Percentiles rank a stretch among this genome's conserved stretches.
Conservation (phyloP, 2,329 filamentous ascomycete species). For the Clonostachys sp. region DNA sequence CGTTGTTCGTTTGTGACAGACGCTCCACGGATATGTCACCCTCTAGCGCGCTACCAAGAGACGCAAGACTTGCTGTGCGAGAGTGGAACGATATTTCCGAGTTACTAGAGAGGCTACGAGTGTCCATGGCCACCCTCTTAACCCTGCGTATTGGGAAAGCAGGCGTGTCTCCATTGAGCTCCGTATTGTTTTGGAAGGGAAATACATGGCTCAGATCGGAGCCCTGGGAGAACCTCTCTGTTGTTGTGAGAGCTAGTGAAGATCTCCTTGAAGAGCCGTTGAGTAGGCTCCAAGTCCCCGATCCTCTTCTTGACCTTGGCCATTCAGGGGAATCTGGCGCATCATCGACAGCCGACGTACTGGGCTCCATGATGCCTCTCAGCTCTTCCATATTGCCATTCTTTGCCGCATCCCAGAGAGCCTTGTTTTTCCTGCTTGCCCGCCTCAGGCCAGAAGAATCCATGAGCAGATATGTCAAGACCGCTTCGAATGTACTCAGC, state of each 20-base stretch:
- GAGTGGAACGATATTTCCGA: slow-evolving; percentile 83
- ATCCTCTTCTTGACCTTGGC: slow-evolving; percentile 34
- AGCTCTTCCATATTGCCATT: slow-evolving; percentile 73
- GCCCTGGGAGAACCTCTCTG: slow-evolving; percentile 49
- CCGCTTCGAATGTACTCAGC: slow-evolving; percentile 91
- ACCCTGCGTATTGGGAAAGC: slow-evolving; percentile 40
- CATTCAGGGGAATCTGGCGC: slow-evolving; percentile 31
- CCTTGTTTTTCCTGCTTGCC: slow-evolving; percentile 80
- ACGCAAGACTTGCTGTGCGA: slow-evolving; percentile 71
- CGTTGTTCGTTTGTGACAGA: slow-evolving; percentile 65
- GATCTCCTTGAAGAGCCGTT: slow-evolving; percentile 38
- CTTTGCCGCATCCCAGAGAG: slow-evolving; percentile 81
- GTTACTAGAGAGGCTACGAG: slow-evolving; percentile 79
- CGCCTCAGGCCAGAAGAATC: slow-evolving; percentile 79
- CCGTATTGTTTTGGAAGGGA: slow-evolving; percentile 65
- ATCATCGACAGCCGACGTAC: slow-evolving; percentile 41
- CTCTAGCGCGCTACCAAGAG: slow-evolving; percentile 68
- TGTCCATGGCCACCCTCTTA: slow-evolving; percentile 87
- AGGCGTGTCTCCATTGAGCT: slow-evolving; percentile 30
- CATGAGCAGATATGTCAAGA: slow-evolving; percentile 78
- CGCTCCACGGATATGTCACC: slow-evolving; percentile 83
- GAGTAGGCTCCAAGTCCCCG: slow-evolving; percentile 40
- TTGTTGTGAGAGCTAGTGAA: slow-evolving; percentile 32
- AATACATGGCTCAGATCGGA: slow-evolving; percentile 78
- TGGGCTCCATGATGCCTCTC: slow-evolving; percentile 74